Evolutionary conservation across 305 asterid species (phyloP), one percentile per base, ranked within the genome.

Genomic region (Solanum aculeatissimum): DNA sequence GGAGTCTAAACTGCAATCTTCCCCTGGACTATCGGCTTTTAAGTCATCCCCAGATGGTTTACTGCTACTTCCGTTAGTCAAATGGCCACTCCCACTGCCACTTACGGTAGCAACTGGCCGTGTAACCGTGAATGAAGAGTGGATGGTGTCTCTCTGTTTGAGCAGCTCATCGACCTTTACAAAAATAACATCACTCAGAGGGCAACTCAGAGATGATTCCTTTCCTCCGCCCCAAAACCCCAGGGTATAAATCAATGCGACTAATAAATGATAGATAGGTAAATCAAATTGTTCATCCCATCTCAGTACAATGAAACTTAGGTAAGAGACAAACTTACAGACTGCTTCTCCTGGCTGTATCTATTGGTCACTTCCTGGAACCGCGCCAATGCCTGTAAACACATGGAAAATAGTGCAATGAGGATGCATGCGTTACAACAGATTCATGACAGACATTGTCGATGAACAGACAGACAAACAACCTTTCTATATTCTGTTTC

Each of bases 401-500:
- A 72, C 53, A 55, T 4, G 25, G 12, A 42, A 63, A 75, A 47
- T 49, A 54, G 77, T 45, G 18, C 45, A 57, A 51, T 78, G 65
- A 58, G 70, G 14, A 77, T 15, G 77, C 40, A 25, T 57, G 51
- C 51, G 2, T 11, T 4, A 43, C 6, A 23, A 63, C 12, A 80
- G 43, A 40, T 32, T 9, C 18, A 14, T 2, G 43, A 77, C 2
- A 25, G n/a, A 14, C 55, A 51, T 69, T 15, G 55, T 83, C 1
- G 6, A 65, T 12, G 15, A 83, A 58, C 80, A 68, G 79, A 58
- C 80, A 68, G 79, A 62, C 66, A 63, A 57, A 78, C 49, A 85
- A 94, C 99, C 98, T 97, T 95, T 87, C 99, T 90, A 87, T 97
- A 97, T 91, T 97, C 99, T 9, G 97, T 94, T 89, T 97, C 99